Evolutionary conservation across 2,329 filamentous ascomycete species (phyloP), one percentile per base, ranked within the genome.

Genomic region (Ophiosphaerella narmari): DNA sequence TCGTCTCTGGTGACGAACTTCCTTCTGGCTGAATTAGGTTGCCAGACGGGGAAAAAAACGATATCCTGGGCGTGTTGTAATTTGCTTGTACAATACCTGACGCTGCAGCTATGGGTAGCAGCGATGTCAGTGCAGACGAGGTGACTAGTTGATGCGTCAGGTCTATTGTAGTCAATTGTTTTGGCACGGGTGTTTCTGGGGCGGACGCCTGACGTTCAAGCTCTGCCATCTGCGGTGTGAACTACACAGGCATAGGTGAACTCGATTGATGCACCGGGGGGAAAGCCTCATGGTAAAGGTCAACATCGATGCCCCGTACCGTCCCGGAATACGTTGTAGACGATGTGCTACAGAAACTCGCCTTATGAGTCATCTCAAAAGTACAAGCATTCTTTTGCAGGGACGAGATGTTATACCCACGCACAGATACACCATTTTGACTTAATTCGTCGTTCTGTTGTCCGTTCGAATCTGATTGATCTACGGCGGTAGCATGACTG

Each of bases 71-170:
- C 33, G 60, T 62, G 14, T 60, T 52, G 39, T 62, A 56, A 44
- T 66, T 67, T 13, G 56, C 53, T 12, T 53, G 66, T 39, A 72
- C 59, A 36, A 74, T 70, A 16, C 71, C 72, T 34, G 68, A 66
- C 18, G 70, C 66, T 40, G 64, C 70, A 18, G 73, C 72, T 48
- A 75, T 66, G 14, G 71, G 71, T 21, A 75, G 57, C 32, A 75
- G 62, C 36, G 66, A 59, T 5, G 66, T 65, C 14, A 74, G 52
- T n/a, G 71, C 72, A 31, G 67, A 69, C 9, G 72, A 75, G 5
- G 58, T 69, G 21, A 73, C 62, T 3, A 62, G 67, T 38, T 45
- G 60, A 43, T 39, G 39, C 23, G 49, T 34, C 14, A 45, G 18
- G 37, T 50, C 36, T 31, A 45, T 23, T 37, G 39, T 35, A 32